phyloP scores from a whole-genome alignment of 164 flowering plant genomes.

The Liriodendron chinense region DNA sequence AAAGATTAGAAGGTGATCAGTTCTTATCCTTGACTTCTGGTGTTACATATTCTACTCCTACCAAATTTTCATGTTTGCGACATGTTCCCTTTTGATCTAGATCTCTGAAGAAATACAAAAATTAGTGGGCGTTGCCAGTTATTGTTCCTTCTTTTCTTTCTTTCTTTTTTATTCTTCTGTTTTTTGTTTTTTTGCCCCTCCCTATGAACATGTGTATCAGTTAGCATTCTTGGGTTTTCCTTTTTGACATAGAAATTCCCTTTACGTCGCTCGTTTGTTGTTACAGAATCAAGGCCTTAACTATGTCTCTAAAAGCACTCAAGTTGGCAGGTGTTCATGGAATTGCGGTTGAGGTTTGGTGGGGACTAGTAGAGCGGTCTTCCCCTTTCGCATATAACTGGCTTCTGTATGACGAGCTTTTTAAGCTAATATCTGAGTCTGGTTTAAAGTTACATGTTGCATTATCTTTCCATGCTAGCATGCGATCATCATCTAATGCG shows the following conservation, averaged over 20 bases:
- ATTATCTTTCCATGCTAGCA: slow-evolving; percentile 51
- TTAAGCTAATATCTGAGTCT: slow-evolving; percentile 36
- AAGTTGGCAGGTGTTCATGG: slow-evolving; percentile 71
- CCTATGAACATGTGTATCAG: no score
- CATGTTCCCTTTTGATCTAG: no score
- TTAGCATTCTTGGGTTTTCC: background rate
- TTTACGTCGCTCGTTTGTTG: slow-evolving; percentile 3
- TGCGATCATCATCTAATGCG: slow-evolving; percentile 13
- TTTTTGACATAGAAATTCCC: slow-evolving; percentile 4
- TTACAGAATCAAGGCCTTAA: slow-evolving; percentile 45
- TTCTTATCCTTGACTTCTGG: no score
- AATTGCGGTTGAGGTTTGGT: slow-evolving; percentile 63
- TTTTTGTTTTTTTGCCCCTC: no score
- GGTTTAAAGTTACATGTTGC: slow-evolving; percentile 62
- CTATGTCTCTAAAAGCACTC: slow-evolving; percentile 56
- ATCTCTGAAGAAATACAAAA: no score
- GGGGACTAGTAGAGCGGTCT: slow-evolving; percentile 63
- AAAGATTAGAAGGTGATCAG: slow-evolving; percentile 36
- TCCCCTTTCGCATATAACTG: slow-evolving; percentile 50
- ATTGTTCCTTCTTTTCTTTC: no score
- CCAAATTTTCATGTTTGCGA: no score
- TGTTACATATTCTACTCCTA: no score
- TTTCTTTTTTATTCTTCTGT: no score
- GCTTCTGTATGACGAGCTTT: slow-evolving; percentile 53
- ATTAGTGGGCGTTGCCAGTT: no score